Base-by-base conservation (phyloP, 2,329 filamentous ascomycete species). In the Microdochium trichocladiopsis region DNA sequence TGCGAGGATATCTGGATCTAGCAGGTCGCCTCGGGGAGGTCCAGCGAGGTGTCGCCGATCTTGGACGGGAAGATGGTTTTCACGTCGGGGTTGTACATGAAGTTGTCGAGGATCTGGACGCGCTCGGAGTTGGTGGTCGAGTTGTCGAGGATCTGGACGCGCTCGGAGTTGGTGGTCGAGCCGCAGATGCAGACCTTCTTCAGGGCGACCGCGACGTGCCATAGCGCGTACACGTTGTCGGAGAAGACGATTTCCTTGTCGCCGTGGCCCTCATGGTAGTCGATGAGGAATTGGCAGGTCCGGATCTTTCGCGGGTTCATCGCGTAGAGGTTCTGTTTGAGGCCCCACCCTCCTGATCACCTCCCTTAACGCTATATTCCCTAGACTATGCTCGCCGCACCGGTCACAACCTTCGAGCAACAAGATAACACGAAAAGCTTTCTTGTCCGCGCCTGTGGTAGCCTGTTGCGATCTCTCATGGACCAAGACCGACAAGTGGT, bases 211-310 rank as follows among this genome's bases (percentile, higher is more conserved):
- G 94, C 92, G 63, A 97, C 96, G 41, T 84, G 82, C 60, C 93
- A 82, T 25, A 99, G 75, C 0, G 94, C 93, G 63, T 94, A 97
- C 37, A 97, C 90, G 59, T 97, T 96, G 68, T 99, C 94, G 0
- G 91, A 96, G 68, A 97, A 97, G 43, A 99, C 93, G 57, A 97
- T 97, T 60, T 97, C 91, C 71, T 97, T 97, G 74, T 97, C 94
- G 28, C 94, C 93, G 55, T 93, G 83, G 52, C 84, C 86, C 69
- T 97, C 93, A 69, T 99, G 94, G 65, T 95, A 97, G 67, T 97
- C 89, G 65, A 97, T 97, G n/a, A 99, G 78, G 64, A 94, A 97
- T 66, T 99, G 93, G 61, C 91, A 96, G 1, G 93, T 91, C 69
- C 97, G 94, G 67, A 96, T 96, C 69, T 99, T 99, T 59, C 87